Evolutionary conservation across 169 alveolate genomes (phyloP).

Genomic region (Plasmodium malariae): DNA sequence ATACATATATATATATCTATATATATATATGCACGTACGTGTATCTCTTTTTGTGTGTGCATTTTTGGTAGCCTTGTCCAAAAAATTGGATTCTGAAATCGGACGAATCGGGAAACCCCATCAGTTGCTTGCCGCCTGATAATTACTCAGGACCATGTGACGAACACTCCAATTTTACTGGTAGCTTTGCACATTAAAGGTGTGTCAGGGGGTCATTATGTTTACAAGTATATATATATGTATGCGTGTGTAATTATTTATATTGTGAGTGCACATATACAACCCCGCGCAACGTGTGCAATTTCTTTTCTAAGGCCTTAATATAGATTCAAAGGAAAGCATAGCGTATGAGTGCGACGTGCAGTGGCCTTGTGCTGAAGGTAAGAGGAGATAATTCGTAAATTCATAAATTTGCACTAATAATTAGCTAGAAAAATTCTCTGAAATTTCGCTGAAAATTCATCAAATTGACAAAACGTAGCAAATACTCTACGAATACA

Average conservation of each 20-base stretch:
- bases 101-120: conserved; percentile 44
- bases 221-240: not conserved
- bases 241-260: not conserved
- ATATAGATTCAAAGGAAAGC: conserved; percentile 18
- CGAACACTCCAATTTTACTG: conserved; percentile 43
- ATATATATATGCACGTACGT: not conserved
- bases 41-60: not conserved
- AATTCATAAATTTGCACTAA: not conserved
- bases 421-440: not conserved
- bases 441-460: not conserved
- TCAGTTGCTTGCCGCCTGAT: conserved; percentile 57
- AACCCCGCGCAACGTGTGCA: not conserved
- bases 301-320: conserved; percentile 22
- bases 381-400: conserved; percentile 5
- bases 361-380: conserved; percentile 51
- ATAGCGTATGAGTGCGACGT: conserved; percentile 57
- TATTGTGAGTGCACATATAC: not conserved
- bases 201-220: not conserved
- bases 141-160: conserved; percentile 52
- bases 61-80: conserved; percentile 50
- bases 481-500: no score
- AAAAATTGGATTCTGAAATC: conserved; percentile 50
- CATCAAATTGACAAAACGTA: no score
- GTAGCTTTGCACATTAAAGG: not conserved
- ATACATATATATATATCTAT: no score